Conservation (phyloP, 768 basidiomycete species). For the Russula abietina region DNA sequence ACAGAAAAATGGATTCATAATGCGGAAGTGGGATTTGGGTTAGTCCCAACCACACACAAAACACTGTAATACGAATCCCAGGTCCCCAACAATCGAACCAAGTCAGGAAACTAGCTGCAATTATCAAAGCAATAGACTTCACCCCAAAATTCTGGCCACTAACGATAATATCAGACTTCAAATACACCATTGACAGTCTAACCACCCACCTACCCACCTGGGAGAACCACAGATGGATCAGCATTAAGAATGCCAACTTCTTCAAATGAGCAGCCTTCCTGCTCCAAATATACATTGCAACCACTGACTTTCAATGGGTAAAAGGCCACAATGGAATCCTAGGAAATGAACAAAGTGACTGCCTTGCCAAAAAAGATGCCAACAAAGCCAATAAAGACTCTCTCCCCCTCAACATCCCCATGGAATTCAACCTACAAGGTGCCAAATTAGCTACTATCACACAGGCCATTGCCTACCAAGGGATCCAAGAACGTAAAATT, state of each 20-base stretch:
- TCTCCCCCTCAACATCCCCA: background rate
- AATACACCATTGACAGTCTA: background rate
- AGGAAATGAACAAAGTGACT: constrained; percentile 21
- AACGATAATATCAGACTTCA: background rate
- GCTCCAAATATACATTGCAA: background rate
- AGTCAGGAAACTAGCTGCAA: background rate
- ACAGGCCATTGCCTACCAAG: background rate
- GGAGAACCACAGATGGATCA: background rate
- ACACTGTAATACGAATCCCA: background rate
- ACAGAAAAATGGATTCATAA: background rate
- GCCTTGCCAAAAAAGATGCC: background rate
- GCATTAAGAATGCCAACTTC: background rate
- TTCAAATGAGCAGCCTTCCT: background rate
- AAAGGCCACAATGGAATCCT: constrained; percentile 15
- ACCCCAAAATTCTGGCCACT: background rate
- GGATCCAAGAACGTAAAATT: background rate
- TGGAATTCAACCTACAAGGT: background rate
- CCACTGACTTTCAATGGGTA: constrained; percentile 17
- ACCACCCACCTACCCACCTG: background rate
- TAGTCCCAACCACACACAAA: background rate
- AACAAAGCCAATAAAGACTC: fast-evolving
- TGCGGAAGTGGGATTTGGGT: background rate
- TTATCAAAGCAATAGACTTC: background rate
- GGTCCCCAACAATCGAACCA: background rate
- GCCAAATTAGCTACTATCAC: background rate